A percentile compares a stretch with the other conserved stretches of the same genome.
These are phyloP conservation scores for Brassica nigra DNA, from an alignment of 345 rosid species.

Conservation along the genomic window DNA sequence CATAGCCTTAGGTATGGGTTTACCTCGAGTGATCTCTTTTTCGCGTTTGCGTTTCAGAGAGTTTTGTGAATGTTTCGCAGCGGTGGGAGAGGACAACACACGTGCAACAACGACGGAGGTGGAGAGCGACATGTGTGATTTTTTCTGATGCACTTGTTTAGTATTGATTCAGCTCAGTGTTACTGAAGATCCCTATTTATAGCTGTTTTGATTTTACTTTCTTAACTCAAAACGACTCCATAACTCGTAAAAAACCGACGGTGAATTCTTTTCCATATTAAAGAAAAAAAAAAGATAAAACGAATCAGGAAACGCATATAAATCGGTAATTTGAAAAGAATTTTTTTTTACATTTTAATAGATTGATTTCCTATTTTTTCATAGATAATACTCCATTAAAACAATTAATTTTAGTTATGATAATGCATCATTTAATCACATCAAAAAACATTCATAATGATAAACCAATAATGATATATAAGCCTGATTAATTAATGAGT, in stretches of 20 bases:
- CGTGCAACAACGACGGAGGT: slow-evolving; percentile 2
- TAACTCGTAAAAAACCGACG: background rate
- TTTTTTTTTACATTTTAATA: background rate
- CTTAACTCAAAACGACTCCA: background rate
- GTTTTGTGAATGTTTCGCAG: background rate
- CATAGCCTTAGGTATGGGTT: background rate
- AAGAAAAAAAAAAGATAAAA: background rate
- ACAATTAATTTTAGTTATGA: background rate
- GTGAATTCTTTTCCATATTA: background rate
- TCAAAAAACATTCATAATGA: background rate
- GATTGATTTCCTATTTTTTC: background rate
- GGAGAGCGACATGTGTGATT: slow-evolving; percentile 7
- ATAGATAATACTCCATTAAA: background rate
- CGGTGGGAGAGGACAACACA: background rate
- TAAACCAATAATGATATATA: background rate
- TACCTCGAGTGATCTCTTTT: background rate
- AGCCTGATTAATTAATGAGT: background rate
- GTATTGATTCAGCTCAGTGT: background rate
- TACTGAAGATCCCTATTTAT: background rate
- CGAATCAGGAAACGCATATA: background rate
- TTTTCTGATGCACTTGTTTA: background rate
- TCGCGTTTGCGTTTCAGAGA: slow-evolving; percentile 4
- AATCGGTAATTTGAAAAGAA: too few relatives aligned
- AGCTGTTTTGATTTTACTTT: background rate
- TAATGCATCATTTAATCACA: background rate